Conservation (phyloP, 441 rosid genomes). For the Geranium incanum region DNA sequence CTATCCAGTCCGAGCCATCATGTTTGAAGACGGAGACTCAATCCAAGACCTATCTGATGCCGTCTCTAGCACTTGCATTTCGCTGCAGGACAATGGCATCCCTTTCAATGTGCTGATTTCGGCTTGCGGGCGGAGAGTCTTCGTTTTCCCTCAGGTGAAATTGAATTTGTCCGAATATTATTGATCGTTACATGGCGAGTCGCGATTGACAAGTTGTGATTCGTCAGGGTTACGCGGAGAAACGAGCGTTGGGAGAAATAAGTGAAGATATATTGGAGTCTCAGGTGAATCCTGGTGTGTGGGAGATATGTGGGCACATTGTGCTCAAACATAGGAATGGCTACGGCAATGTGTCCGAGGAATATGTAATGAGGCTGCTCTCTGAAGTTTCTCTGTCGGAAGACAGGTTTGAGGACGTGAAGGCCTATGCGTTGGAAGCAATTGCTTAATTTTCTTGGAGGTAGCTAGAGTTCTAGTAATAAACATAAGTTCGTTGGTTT, state of each 20-base stretch:
- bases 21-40: conserved; percentile 67
- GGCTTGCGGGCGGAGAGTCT: conserved; percentile 69
- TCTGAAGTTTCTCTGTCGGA: conserved; percentile 84
- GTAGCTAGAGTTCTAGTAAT: too few species aligned
- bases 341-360: conserved; percentile 83
- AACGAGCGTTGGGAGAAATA: conserved; percentile 96
- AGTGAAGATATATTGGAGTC: conserved; percentile 73
- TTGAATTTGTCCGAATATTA: neutral
- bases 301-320: conserved; percentile 98
- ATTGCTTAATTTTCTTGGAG: too few species aligned
- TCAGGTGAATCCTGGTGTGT: conserved; percentile 97
- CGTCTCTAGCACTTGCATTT: conserved; percentile 68
- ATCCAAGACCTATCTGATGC: conserved; percentile 48
- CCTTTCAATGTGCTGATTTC: conserved; percentile 85
- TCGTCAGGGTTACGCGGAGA: conserved; percentile 90
- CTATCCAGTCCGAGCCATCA: conserved; percentile 84
- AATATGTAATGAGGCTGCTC: conserved; percentile 85
- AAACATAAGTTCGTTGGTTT: too few species aligned
- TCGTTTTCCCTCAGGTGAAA: conserved; percentile 85
- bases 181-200: too few species aligned
- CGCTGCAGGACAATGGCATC: conserved; percentile 82
- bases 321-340: conserved; percentile 87
- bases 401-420: conserved; percentile 80
- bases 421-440: neutral
- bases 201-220: neutral